Base-by-base conservation (phyloP, 805 yeast genomes). In the Hanseniaspora pseudoguilliermondii region DNA sequence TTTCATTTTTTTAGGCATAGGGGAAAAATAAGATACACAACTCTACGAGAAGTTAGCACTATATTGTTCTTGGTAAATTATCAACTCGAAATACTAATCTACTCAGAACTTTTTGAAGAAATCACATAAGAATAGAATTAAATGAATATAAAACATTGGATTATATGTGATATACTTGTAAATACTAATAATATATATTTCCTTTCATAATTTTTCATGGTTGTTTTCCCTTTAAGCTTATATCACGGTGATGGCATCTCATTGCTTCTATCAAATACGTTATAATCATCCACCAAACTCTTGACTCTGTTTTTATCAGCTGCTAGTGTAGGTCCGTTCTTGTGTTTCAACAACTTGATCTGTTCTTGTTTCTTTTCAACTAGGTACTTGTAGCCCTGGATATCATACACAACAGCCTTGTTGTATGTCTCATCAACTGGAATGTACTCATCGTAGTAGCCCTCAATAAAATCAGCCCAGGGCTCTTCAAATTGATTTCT, bases 371-470 rank as follows among this genome's bases (percentile, higher is more conserved):
- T 41, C 13, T 42, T 52, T 38, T 58, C 59, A 15, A 59, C 48
- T 39, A 64, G 60, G 55, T 64, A 64, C 23, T 65, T 59, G 58
- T 68, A 63, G 2, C 68, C 66, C 44, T 57, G 53, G 1, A 63
- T 54, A 48, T 67, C 66, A 63, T 66, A 67, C 5, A 62, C 49
- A 0, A 69, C 69, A 2, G 72, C 70, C 13, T 52, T 42, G 23
- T 44, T 38, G 55, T 67, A 69, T 49, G 67, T 68, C 5, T 64
- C 63, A 50, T 69, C 72, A 27, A 58, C 62, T 2, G 67, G 66
- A n/a, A 66, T 61, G 54, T 62, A 65, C 1, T 61, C 48, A 18
- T 59, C 58, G 13, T 47, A 27, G 11, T 47, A 38, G 2, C 60
- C 62, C 4, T 58, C 63, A 25, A 64, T 58, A 27, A 57, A 46